These are phyloP conservation scores for Moniliella sp. DNA, from an alignment of 1,284 basidiomycete genomes.

Conservation along the genomic window DNA sequence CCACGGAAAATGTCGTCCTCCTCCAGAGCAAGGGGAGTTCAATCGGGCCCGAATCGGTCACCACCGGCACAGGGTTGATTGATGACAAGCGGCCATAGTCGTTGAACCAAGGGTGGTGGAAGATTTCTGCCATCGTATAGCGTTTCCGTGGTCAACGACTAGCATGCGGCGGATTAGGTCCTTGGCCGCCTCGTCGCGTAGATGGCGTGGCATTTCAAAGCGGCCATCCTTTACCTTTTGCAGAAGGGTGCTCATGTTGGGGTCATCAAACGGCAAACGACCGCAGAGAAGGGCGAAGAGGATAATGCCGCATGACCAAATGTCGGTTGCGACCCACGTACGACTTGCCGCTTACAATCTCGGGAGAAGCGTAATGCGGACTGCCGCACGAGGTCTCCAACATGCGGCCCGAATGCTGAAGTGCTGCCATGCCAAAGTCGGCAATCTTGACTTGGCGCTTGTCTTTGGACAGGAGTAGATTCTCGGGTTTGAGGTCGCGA, in stretches of 20 bases:
- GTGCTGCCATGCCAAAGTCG: conserved; percentile 97
- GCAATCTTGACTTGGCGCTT: conserved; percentile 50
- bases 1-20: conserved; percentile 64
- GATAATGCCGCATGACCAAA: conserved; percentile 96
- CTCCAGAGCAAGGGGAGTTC: conserved; percentile 21
- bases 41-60: conserved; percentile 32
- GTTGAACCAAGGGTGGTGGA: conserved; percentile 71
- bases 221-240: conserved; percentile 63
- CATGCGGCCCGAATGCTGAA: conserved; percentile 46
- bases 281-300: conserved; percentile 79
- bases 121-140: conserved; percentile 70
- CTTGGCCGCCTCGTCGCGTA: conserved; percentile 47
- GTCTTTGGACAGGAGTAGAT: conserved; percentile 36
- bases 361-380: conserved; percentile 91
- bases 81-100: conserved; percentile 37
- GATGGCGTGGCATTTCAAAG: conserved; percentile 60
- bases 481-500: conserved; percentile 91
- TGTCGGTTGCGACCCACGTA: conserved; percentile 81
- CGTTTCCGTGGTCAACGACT: conserved; percentile 54
- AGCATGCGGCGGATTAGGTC: conserved; percentile 74
- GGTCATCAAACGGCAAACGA: conserved; percentile 80
- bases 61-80: conserved; percentile 21
- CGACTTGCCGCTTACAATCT: conserved; percentile 63
- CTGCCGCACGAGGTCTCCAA: conserved; percentile 90
- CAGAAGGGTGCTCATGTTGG: conserved; percentile 51